These are phyloP conservation scores for Kwoniella botswanensis DNA, from an alignment of 768 basidiomycete genomes.

Conservation along the genomic window DNA sequence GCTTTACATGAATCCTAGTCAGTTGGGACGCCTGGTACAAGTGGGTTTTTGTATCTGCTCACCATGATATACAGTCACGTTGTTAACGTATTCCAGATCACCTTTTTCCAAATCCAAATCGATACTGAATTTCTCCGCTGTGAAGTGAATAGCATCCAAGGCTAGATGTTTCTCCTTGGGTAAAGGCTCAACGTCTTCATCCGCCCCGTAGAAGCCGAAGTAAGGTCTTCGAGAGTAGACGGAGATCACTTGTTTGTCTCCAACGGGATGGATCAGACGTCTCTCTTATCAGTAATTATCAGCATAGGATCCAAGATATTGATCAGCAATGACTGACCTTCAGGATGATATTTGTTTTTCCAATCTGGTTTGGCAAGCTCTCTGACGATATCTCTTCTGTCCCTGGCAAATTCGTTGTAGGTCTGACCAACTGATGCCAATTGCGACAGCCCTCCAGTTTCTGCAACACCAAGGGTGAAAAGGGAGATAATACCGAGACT, in stretches of 20 bases:
- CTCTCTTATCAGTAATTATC: background rate
- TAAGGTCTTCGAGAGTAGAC: constrained; percentile 35
- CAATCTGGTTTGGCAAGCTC: constrained; percentile 32
- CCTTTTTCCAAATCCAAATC: constrained; percentile 38
- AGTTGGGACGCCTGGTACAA: too few species aligned
- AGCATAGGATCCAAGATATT: background rate
- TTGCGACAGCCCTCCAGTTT: constrained; percentile 37
- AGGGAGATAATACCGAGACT: constrained; percentile 29
- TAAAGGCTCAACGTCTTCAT: constrained; percentile 27
- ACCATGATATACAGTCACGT: constrained; percentile 37
- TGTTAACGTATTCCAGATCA: constrained; percentile 43
- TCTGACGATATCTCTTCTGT: constrained; percentile 31
- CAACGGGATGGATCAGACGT: background rate
- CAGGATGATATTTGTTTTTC: constrained; percentile 23
- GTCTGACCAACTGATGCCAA: constrained; percentile 35
- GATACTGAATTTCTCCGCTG: constrained; percentile 36
- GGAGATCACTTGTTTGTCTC: constrained; percentile 23
- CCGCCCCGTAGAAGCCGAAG: constrained; percentile 39
- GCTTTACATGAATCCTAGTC: constrained; percentile 13
- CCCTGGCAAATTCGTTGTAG: constrained; percentile 33
- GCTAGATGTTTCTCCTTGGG: constrained; percentile 36
- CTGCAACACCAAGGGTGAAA: constrained; percentile 36
- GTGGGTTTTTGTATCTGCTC: background rate
- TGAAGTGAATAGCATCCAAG: constrained; percentile 40
- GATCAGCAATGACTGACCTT: constrained; percentile 13